Conservation (phyloP, 2,329 filamentous ascomycete genomes). For the Paecilomyces variotii region DNA sequence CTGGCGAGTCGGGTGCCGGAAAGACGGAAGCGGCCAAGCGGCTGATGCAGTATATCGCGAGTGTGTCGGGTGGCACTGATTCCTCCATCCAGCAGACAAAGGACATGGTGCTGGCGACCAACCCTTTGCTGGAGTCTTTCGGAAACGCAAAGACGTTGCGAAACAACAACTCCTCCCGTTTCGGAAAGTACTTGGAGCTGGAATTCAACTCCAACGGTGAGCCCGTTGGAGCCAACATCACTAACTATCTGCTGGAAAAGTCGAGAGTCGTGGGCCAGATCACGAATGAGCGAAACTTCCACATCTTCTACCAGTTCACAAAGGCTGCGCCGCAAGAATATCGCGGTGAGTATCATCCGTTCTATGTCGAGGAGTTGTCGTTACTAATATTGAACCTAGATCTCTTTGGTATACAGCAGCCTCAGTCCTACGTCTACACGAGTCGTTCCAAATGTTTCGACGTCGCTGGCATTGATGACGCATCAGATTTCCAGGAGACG, state of each 20-base stretch:
- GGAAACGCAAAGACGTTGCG: conserved; percentile 96
- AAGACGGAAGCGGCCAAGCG: conserved; percentile 98
- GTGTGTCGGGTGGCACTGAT: conserved; percentile 76
- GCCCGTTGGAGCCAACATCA: conserved; percentile 93
- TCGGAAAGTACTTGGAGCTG: conserved; percentile 96
- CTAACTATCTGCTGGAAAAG: conserved; percentile 96
- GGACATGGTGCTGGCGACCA: conserved; percentile 98
- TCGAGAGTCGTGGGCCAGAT: conserved; percentile 93
- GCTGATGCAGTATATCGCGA: conserved; percentile 99
- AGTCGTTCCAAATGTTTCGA: conserved; percentile 91
- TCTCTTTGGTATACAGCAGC: conserved; percentile 82
- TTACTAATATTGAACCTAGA: conserved; percentile 37
- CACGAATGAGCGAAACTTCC: conserved; percentile 90
- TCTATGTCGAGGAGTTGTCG: conserved; percentile 1
- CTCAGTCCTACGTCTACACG: conserved; percentile 88
- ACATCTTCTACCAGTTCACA: conserved; percentile 99
- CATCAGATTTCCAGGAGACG: conserved; percentile 81
- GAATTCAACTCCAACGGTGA: conserved; percentile 90
- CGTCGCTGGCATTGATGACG: conserved; percentile 87
- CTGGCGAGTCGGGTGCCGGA: conserved; percentile 92
- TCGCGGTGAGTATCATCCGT: conserved; percentile 42
- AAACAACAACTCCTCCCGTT: conserved; percentile 98
- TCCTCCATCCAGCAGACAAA: conserved; percentile 94
- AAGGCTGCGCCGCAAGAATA: conserved; percentile 87
- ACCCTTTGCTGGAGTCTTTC: conserved; percentile 92